A percentile compares a stretch with the other conserved stretches of the same genome.
Evolutionary conservation across 768 basidiomycete species (phyloP).

Genomic region (Kwoniella mangroviensis): DNA sequence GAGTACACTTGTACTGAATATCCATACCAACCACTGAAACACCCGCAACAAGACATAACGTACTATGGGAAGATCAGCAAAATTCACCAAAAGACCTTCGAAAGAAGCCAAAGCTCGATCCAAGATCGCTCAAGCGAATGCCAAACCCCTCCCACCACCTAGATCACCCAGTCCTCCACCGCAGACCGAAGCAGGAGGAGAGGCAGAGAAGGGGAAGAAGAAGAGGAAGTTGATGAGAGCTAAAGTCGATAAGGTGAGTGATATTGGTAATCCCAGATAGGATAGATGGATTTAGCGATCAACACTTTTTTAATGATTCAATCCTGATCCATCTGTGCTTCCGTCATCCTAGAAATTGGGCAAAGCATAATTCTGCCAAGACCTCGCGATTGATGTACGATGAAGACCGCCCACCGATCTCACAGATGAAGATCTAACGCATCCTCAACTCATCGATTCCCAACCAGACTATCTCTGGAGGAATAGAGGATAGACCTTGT

Average conservation of each 20-base stretch:
- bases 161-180: constrained; percentile 12
- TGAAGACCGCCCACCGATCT: too few species aligned
- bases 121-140: constrained; percentile 36
- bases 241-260: constrained; percentile 45
- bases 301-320: not conserved
- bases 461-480: too few species aligned
- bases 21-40: not conserved
- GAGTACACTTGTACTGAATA: not conserved
- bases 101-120: constrained; percentile 42
- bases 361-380: not conserved
- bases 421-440: too few species aligned
- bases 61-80: constrained; percentile 45
- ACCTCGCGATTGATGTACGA: not conserved
- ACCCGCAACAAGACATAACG: not conserved
- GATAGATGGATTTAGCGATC: not conserved
- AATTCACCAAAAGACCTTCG: constrained; percentile 44
- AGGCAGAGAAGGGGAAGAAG: constrained; percentile 26
- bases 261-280: not conserved
- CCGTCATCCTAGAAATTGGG: constrained; percentile 8
- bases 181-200: constrained; percentile 16
- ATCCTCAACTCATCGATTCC: too few species aligned
- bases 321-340: too few species aligned
- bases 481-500: too few species aligned
- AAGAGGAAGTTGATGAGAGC: constrained; percentile 45
- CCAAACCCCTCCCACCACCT: constrained; percentile 29